Evolutionary conservation across 75 land plant genomes (phyloP).

Genomic region (Selaginella tamariscina): DNA sequence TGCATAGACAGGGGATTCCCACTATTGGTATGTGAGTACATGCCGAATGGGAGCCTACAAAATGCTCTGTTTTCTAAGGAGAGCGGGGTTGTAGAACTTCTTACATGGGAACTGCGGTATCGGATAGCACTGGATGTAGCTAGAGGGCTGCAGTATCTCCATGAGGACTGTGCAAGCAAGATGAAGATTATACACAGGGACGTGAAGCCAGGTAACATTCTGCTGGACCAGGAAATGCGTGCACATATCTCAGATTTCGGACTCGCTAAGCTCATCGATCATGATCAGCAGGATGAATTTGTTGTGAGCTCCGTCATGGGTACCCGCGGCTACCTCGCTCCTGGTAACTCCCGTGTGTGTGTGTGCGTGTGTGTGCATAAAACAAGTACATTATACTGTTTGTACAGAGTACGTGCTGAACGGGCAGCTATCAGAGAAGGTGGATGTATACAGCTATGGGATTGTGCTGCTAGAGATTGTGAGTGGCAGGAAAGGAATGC

Average conservation of each 20-base stretch:
- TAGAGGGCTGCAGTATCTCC: slow-evolving; percentile 5
- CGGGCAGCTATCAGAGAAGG: slow-evolving; percentile 10
- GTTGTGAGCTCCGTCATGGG: slow-evolving; percentile 9
- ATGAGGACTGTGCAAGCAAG: background rate
- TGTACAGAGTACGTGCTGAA: slow-evolving; percentile 5
- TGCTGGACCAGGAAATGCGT: slow-evolving; percentile 7
- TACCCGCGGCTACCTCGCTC: slow-evolving; percentile 6
- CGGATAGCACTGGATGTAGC: slow-evolving; percentile 6
- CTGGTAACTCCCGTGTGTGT: background rate
- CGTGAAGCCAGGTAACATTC: slow-evolving; percentile 6
- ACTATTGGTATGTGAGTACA: background rate
- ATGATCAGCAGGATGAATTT: background rate
- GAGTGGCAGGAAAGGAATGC: background rate
- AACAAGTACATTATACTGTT: background rate
- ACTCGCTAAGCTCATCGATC: slow-evolving; percentile 5
- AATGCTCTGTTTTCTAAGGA: background rate
- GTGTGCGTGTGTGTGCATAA: background rate
- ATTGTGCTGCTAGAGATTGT: slow-evolving; percentile 4
- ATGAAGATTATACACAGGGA: slow-evolving; percentile 7
- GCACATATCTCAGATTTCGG: slow-evolving; percentile 8
- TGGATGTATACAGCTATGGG: slow-evolving; percentile 6
- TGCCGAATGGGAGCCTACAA: slow-evolving; percentile 12
- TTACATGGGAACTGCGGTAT: background rate
- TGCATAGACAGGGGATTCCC: slow-evolving; percentile 8
- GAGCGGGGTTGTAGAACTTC: background rate